Evolutionary conservation across 306 rosid species (phyloP).

Genomic region (Vigna nakashimae): DNA sequence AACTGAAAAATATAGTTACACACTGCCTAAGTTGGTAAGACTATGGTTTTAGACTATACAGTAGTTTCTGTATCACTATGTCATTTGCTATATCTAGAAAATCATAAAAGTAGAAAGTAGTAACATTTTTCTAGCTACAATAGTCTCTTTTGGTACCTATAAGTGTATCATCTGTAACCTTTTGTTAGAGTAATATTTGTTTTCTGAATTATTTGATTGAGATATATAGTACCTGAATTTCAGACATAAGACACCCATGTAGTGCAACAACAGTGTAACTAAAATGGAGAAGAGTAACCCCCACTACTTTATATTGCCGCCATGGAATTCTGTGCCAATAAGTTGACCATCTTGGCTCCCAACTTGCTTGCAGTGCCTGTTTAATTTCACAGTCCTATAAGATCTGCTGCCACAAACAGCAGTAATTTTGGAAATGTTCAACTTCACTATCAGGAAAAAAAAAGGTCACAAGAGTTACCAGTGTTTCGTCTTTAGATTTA

Average conservation of each 20-base stretch:
- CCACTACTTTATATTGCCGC: conserved; percentile 79
- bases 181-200: not conserved
- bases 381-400: conserved; percentile 32
- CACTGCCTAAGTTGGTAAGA: no score
- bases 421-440: not conserved
- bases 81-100: no score
- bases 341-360: conserved; percentile 94
- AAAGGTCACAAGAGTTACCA: conserved; percentile 53
- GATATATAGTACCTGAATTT: conserved; percentile 72
- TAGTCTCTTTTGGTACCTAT: no score
- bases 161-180: not conserved
- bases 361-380: conserved; percentile 91
- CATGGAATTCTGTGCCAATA: conserved; percentile 75
- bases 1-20: no score
- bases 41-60: no score
- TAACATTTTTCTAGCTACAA: not conserved
- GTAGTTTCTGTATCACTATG: no score
- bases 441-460: conserved; percentile 8
- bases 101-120: no score
- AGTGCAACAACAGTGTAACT: conserved; percentile 92
- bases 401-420: not conserved
- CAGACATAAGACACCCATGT: conserved; percentile 84
- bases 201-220: conserved; percentile 1
- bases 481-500: conserved; percentile 78
- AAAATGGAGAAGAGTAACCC: conserved; percentile 81